Base-by-base conservation (phyloP, 73 alveolate genomes). In the Paramecium tetraurelia region DNA sequence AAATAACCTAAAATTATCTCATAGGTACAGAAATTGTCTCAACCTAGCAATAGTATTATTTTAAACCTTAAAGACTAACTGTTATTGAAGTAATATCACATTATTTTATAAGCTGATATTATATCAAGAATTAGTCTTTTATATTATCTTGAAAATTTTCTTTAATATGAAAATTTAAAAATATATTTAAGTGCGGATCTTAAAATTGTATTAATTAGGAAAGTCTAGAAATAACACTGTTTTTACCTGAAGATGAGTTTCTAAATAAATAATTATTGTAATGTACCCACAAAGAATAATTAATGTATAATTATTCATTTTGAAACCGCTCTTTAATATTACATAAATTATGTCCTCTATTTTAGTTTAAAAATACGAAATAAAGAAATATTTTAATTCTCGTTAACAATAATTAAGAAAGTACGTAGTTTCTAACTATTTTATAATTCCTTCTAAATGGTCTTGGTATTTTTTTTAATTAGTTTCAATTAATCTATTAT, bases 401-500 rank as follows among this genome's bases (percentile, higher is more conserved):
- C 22, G 88, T 96, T 96, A 80, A 89, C 85, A 57, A 95, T 97
- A 20, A 94, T 93, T 38, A 98, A 95, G 9, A 97, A 94, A 86
- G 97, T 95, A 2, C 98, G 97, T 93, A 69, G 97, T 85, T 27
- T 98, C 99, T n/a, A n/a, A n/a, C n/a, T n/a, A n/a, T n/a, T n/a
- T n/a, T n/a, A 85, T 98, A 93, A 93, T 97, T 97, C 86, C 99
- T 93, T 93, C 96, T 97, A 85, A 92, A 96, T 24, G 99, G 97
- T 92, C 99, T 93, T n/a, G 99, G 99, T 14, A 98, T 95, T 93
- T 98, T 95, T 21, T 86, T 0, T 99, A 99, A 83, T 94, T 92
- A 22, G 97, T 93, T 92, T 98, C 97, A 36, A 98, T 97, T 20
- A 97, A 72, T 29, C 95, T 98, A 70, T 96, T 96, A 43, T 96